These are phyloP conservation scores for Candida sp. DNA, from an alignment of 1,139 yeast genomes.

Conservation along the genomic window DNA sequence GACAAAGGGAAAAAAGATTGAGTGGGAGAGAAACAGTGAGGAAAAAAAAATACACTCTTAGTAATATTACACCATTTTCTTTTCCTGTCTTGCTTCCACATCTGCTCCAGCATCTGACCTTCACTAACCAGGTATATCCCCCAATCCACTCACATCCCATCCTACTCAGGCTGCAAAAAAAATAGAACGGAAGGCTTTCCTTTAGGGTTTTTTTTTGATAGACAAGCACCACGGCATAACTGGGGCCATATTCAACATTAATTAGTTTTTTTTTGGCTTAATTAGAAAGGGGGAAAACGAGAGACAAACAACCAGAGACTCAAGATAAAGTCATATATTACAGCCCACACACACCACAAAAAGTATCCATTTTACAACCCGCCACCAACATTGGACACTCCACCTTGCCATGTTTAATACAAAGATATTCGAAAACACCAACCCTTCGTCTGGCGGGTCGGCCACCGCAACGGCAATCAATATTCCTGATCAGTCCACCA, in stretches of 20 bases:
- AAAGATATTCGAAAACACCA: conserved; percentile 31
- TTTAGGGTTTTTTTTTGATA: background rate
- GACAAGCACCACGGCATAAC: background rate
- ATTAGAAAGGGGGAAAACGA: background rate
- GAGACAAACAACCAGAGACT: background rate
- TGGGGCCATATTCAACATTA: background rate
- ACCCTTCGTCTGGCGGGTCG: conserved; percentile 11
- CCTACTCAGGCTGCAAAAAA: background rate
- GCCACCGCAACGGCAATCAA: conserved; percentile 15
- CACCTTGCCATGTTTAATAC: conserved; percentile 32
- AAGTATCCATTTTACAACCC: background rate
- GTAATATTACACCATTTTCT: background rate
- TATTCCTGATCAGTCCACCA: conserved; percentile 7
- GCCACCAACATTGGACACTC: conserved; percentile 1
- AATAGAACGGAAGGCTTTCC: background rate
- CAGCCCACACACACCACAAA: background rate
- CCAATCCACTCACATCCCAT: background rate
- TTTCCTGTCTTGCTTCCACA: background rate
- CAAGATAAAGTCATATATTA: background rate
- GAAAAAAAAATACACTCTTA: background rate
- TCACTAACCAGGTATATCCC: background rate
- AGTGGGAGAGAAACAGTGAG: background rate
- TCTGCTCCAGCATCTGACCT: background rate
- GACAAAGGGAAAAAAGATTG: background rate
- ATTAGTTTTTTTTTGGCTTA: background rate